These are phyloP conservation scores for Coriaria nepalensis DNA, from an alignment of 306 rosid genomes.

Conservation along the genomic window DNA sequence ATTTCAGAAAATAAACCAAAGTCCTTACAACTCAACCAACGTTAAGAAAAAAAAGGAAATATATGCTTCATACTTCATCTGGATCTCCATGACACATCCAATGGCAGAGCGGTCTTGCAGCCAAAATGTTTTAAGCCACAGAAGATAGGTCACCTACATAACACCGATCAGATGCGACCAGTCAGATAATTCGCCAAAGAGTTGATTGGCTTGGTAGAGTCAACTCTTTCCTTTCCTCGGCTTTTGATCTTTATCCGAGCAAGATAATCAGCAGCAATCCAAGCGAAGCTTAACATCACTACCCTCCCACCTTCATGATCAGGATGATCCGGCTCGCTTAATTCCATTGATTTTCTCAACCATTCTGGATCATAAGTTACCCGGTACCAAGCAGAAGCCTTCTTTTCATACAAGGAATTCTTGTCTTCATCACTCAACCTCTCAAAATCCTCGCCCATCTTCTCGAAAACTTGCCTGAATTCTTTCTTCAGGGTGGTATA, in stretches of 20 bases:
- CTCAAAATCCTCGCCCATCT: conserved; percentile 25
- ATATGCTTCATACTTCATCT: too few species aligned
- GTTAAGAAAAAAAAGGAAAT: too few species aligned
- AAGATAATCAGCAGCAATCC: conserved; percentile 74
- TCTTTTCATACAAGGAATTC: conserved; percentile 48
- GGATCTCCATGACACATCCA: neutral
- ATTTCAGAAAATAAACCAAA: too few species aligned
- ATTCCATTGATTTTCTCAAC: conserved; percentile 38
- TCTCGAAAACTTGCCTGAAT: conserved; percentile 60
- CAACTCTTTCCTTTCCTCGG: conserved; percentile 12
- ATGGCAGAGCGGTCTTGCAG: conserved; percentile 49
- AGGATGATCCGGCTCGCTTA: conserved; percentile 24
- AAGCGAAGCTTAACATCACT: conserved; percentile 79
- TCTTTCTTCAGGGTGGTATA: conserved; percentile 63
- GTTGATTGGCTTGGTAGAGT: conserved; percentile 46
- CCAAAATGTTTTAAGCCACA: conserved; percentile 9
- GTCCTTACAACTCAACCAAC: too few species aligned
- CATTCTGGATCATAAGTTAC: conserved; percentile 72
- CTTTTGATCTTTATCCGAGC: conserved; percentile 63
- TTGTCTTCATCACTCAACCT: conserved; percentile 46
- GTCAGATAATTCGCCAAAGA: conserved; percentile 42
- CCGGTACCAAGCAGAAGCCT: conserved; percentile 83
- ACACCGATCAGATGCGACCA: conserved; percentile 34
- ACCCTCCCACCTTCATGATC: conserved; percentile 4
- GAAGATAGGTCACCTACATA: neutral